Percentiles rank a stretch among this genome's conserved stretches.
phyloP scores from a whole-genome alignment of 2,329 filamentous ascomycete species.

The Septoria linicola region DNA sequence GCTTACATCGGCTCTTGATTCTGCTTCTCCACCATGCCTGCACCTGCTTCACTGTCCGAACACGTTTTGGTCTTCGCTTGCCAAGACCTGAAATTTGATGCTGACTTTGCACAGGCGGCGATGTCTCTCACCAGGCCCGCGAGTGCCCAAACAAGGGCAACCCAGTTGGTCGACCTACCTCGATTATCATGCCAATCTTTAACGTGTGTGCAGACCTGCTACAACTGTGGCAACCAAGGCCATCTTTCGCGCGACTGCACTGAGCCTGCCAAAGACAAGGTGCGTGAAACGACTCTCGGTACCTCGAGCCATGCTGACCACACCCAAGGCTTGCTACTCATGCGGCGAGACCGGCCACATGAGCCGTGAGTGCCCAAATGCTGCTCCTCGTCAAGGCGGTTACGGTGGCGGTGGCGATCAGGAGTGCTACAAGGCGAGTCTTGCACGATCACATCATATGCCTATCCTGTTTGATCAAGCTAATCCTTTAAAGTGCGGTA shows the following conservation, averaged over 20 bases:
- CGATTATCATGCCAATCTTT: conserved; percentile 38
- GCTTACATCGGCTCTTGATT: neutral
- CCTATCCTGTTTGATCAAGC: conserved; percentile 48
- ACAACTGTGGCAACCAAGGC: conserved; percentile 49
- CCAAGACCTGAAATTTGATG: conserved; percentile 20
- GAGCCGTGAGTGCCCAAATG: conserved; percentile 74
- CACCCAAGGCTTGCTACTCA: conserved; percentile 49
- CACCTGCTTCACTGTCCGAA: neutral
- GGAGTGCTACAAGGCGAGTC: conserved; percentile 44
- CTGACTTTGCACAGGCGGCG: conserved; percentile 44
- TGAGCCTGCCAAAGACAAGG: conserved; percentile 81
- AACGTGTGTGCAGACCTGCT: conserved; percentile 41
- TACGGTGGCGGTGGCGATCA: conserved; percentile 49
- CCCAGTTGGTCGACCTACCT: conserved; percentile 25
- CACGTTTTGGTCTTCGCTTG: neutral
- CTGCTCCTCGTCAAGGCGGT: conserved; percentile 46
- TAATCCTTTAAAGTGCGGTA: conserved; percentile 88
- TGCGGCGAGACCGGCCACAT: conserved; percentile 86
- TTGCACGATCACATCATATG: neutral
- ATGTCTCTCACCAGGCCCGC: conserved; percentile 50
- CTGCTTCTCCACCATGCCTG: neutral
- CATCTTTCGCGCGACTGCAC: conserved; percentile 78
- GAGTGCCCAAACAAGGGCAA: conserved; percentile 53
- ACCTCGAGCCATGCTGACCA: conserved; percentile 32
- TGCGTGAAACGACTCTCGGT: conserved; percentile 43